Evolutionary conservation across 805 yeast species (phyloP).

Genomic region (Wickerhamiella parazyma): DNA sequence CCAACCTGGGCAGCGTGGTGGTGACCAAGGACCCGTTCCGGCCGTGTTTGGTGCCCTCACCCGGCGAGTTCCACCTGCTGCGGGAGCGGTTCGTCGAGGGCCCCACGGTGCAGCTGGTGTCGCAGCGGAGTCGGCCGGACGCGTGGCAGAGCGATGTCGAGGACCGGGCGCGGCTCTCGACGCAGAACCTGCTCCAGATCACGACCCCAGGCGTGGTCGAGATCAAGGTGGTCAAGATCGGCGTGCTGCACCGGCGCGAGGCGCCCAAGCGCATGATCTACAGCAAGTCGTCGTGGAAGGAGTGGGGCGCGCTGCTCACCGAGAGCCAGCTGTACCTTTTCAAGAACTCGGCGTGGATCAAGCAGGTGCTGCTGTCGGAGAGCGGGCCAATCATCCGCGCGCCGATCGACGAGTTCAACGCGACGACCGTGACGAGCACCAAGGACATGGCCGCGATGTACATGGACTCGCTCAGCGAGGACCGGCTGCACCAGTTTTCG

Average conservation of each 20-base stretch:
- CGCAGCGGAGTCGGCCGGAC: conserved; percentile 28
- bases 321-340: conserved; percentile 30
- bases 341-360: conserved; percentile 28
- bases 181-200: conserved; percentile 19
- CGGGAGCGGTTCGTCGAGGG: conserved; percentile 23
- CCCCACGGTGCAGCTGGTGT: conserved; percentile 26
- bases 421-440: conserved; percentile 26
- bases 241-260: conserved; percentile 27
- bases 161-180: conserved; percentile 15
- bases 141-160: conserved; percentile 19
- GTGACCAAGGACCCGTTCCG: conserved; percentile 22
- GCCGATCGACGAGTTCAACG: conserved; percentile 28
- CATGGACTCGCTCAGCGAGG: conserved; percentile 9
- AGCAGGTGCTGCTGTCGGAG: conserved; percentile 16
- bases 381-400: conserved; percentile 20
- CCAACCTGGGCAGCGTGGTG: conserved; percentile 20
- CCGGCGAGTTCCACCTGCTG: conserved; percentile 18
- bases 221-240: conserved; percentile 29
- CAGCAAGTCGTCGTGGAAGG: conserved; percentile 26
- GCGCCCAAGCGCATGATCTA: conserved; percentile 21
- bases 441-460: conserved; percentile 32
- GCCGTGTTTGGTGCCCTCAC: conserved; percentile 16
- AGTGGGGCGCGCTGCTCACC: conserved; percentile 32
- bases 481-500: conserved; percentile 18
- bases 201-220: conserved; percentile 28